phyloP scores from a whole-genome alignment of 108 stramenopile species.

The Fistulifera solaris region DNA sequence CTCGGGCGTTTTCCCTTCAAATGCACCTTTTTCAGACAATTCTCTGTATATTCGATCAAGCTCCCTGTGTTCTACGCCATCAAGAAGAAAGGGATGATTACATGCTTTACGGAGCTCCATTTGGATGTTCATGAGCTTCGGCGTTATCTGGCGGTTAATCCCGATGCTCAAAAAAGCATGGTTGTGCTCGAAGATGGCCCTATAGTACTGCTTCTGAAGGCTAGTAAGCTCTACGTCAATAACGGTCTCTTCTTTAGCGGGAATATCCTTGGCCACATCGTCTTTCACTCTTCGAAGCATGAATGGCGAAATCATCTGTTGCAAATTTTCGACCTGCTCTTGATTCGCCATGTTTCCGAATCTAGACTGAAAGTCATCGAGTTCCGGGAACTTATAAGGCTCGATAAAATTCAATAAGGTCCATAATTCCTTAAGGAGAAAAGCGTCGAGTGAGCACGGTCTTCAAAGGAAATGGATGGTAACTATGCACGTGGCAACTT shows the following conservation, averaged over 20 bases:
- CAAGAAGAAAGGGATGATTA: slow-evolving; percentile 97
- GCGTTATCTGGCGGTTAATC: slow-evolving; percentile 42
- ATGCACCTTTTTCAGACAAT: slow-evolving; percentile 46
- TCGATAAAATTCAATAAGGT: slow-evolving; percentile 96
- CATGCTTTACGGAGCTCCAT: slow-evolving; percentile 98
- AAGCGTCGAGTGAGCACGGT: background rate
- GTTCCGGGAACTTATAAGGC: slow-evolving; percentile 83
- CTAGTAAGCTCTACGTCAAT: slow-evolving; percentile 98
- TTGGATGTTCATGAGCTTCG: slow-evolving; percentile 97
- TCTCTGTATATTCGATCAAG: slow-evolving; percentile 72
- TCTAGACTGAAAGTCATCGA: slow-evolving; percentile 79
- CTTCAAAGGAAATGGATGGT: background rate
- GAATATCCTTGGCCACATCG: slow-evolving; percentile 99
- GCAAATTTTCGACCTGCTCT: slow-evolving; percentile 88
- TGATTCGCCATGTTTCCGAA: slow-evolving; percentile 90
- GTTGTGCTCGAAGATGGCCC: slow-evolving; percentile 97
- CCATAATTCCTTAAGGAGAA: slow-evolving; percentile 78
- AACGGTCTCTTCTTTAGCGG: slow-evolving; percentile 97
- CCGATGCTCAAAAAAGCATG: slow-evolving; percentile 92
- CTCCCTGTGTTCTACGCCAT: slow-evolving; percentile 91
- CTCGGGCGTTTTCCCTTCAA: slow-evolving; percentile 65
- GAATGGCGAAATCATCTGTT: slow-evolving; percentile 89
- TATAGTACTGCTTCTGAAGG: slow-evolving; percentile 98
- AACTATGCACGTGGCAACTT: background rate
- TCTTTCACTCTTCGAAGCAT: slow-evolving; percentile 95